Evolutionary conservation across 257 asterid genomes (phyloP).

Genomic region (Lycium barbarum): DNA sequence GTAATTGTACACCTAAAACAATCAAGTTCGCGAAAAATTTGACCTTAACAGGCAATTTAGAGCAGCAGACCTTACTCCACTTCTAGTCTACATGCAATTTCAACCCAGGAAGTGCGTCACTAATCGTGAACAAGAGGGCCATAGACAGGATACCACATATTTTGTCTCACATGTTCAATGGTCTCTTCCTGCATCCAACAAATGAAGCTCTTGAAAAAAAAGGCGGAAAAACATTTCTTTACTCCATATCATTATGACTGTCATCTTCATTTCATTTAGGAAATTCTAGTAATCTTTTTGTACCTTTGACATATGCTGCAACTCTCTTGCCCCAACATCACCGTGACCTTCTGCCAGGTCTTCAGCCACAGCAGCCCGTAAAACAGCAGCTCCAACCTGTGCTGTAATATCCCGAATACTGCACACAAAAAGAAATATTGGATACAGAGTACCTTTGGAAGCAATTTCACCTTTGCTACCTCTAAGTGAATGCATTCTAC

Average conservation of each 20-base stretch:
- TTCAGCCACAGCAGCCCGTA: conserved; percentile 76
- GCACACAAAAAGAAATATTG: conserved; percentile 34
- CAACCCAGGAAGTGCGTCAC: conserved; percentile 43
- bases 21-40: conserved; percentile 8
- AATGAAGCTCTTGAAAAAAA: conserved; percentile 12
- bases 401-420: conserved; percentile 95
- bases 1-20: conserved; percentile 26
- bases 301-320: conserved; percentile 82
- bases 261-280: neutral
- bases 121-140: conserved; percentile 96
- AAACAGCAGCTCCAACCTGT: conserved; percentile 94
- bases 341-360: conserved; percentile 89
- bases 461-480: neutral
- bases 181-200: conserved; percentile 77
- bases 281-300: neutral
- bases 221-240: neutral
- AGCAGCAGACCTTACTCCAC: neutral
- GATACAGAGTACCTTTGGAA: neutral
- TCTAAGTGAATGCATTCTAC: neutral
- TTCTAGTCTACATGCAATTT: neutral
- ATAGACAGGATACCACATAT: conserved; percentile 95
- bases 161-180: conserved; percentile 58
- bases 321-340: conserved; percentile 77
- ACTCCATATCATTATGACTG: neutral
- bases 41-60: neutral